Evolutionary conservation across 108 stramenopile species (phyloP), one percentile per base, ranked within the genome.

Genomic region (Skeletonema tropicum): DNA sequence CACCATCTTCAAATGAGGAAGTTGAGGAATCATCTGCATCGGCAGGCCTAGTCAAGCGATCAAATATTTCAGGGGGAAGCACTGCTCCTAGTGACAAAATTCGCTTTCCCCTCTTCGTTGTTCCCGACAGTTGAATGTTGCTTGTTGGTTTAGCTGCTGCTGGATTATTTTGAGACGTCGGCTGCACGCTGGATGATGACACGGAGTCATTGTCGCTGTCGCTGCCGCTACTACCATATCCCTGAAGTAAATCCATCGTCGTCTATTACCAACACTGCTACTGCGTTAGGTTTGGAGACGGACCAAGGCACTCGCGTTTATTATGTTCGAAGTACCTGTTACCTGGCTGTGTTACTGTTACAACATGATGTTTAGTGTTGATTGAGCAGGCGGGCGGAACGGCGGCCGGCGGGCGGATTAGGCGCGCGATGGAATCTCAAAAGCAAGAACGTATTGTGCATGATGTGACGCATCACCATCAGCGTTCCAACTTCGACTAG

Each of bases 11-110:
- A 8, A 36, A 60, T 15, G 74, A 60, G 21, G 66, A 67, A 23
- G 61, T 32, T 11, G 74, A 75, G 23, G 66, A 67, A 13, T 75
- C 73, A 63, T 64, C 67, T 19, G 68, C 67, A 25, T 57, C 60
- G n/a, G 67, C 49, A 39, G 39, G 35, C 52, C 73, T 71, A 2
- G 83, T 69, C 66, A 83, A 64, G n/a, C 83, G 67, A 69, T 83
- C 78, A 31, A 83, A 83, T 64, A 83, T 83, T 33, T 79, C 78
- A 30, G 78, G 78, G 1, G 83, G 78, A 29, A 83, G 41, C 3
- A 83, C 78, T 15, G 80, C 70, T 38, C 69, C 64, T 15, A 81
- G 65, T 19, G 80, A 81, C n/a, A 81, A 64, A 1, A 81, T 21
- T 26, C 80, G 80, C 17, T 67, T 74, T 12, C 80, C 79, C 45